A percentile compares a stretch with the other conserved stretches of the same genome.
These are phyloP conservation scores for Colletotrichum higginsianum DNA, from an alignment of 2,329 filamentous ascomycete genomes.

Conservation along the genomic window DNA sequence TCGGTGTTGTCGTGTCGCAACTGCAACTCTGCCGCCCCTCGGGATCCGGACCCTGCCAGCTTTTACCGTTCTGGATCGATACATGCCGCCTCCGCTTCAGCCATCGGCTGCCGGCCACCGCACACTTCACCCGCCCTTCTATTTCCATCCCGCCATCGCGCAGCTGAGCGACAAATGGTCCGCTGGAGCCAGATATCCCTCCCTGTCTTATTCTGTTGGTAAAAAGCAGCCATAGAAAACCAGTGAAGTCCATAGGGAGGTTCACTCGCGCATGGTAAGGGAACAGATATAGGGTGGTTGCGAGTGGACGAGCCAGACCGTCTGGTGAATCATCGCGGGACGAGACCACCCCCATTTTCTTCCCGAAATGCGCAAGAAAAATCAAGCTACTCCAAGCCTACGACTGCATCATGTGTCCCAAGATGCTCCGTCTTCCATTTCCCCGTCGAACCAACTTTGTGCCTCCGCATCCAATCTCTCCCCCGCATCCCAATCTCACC, in stretches of 20 bases:
- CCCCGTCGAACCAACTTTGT: constrained; percentile 1
- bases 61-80: constrained; percentile 28
- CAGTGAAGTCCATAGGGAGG: neutral
- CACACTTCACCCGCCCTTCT: constrained; percentile 14
- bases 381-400: neutral
- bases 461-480: constrained; percentile 31
- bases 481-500: constrained; percentile 34
- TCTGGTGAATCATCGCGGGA: constrained; percentile 24
- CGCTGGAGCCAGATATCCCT: constrained; percentile 18
- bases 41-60: constrained; percentile 38
- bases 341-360: constrained; percentile 7
- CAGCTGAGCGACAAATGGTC: constrained; percentile 17
- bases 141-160: constrained; percentile 20
- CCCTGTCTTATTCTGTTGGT: neutral
- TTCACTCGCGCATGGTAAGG: no score
- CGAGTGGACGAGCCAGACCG: neutral
- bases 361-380: no score
- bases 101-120: constrained; percentile 15
- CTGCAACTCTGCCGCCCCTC: constrained; percentile 35
- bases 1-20: neutral
- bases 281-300: constrained; percentile 18
- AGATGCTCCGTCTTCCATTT: constrained; percentile 3
- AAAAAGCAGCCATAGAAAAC: neutral
- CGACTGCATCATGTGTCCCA: constrained; percentile 17
- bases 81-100: constrained; percentile 19